Conservation (phyloP, 352 stramenopile species). For the Thalassiosira livingstoniorum region DNA sequence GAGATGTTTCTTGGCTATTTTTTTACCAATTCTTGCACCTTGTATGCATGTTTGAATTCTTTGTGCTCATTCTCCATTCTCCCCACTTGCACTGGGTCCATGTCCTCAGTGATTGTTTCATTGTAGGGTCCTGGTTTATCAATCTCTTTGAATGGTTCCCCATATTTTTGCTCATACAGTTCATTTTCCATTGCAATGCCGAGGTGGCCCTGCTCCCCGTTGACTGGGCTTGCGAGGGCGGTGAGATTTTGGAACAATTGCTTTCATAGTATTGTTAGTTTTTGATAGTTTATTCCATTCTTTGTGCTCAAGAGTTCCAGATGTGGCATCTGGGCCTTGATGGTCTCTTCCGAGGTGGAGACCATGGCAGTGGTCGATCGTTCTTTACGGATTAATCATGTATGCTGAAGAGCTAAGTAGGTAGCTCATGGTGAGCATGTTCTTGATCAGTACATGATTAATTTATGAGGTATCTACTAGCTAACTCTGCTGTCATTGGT, state of each 20-base stretch:
- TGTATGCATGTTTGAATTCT: neutral
- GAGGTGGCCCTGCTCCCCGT: neutral
- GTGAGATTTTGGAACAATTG: slow-evolving; percentile 9
- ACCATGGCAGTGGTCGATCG: too few relatives aligned
- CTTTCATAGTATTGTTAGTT: too few relatives aligned
- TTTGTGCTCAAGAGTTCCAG: too few relatives aligned
- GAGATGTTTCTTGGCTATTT: neutral
- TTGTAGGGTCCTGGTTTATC: neutral
- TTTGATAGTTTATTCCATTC: too few relatives aligned
- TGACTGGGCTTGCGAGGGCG: neutral
- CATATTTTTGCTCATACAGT: neutral
- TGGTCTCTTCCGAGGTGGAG: too few relatives aligned
- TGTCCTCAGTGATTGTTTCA: neutral
- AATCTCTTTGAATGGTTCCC: neutral
- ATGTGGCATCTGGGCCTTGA: too few relatives aligned
- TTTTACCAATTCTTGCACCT: neutral
- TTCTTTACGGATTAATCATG: too few relatives aligned
- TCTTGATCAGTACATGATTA: too few relatives aligned
- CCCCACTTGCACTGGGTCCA: neutral
- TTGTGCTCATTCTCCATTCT: neutral
- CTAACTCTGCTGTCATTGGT: too few relatives aligned
- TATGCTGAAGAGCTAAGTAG: too few relatives aligned
- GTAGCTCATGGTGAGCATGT: too few relatives aligned
- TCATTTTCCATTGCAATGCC: neutral
- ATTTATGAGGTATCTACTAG: too few relatives aligned